phyloP scores from a whole-genome alignment of 208 protist genomes.

The Acanthamoeba culbertsoni region DNA sequence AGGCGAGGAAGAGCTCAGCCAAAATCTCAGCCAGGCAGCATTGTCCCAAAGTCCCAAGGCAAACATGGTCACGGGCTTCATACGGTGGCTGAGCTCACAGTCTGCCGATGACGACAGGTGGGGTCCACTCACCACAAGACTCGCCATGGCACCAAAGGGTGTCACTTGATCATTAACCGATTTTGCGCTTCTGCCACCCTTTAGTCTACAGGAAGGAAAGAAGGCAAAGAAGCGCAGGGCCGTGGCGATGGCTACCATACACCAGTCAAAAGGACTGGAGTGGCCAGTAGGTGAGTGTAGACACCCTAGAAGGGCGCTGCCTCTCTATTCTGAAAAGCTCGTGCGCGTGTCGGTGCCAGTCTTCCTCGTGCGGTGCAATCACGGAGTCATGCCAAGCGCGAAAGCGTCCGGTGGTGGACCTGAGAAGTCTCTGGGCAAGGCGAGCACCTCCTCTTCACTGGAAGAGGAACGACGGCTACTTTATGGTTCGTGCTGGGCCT shows the following conservation, averaged over 20 bases:
- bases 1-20: neutral
- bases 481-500: neutral
- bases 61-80: neutral
- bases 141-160: neutral
- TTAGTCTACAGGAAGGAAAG: neutral
- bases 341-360: neutral
- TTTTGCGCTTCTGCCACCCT: neutral
- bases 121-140: neutral
- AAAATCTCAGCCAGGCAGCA: neutral
- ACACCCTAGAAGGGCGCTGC: neutral
- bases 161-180: neutral
- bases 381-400: neutral
- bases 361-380: neutral
- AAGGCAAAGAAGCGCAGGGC: neutral
- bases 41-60: neutral
- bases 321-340: neutral
- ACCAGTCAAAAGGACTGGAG: conserved; percentile 2
- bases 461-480: neutral
- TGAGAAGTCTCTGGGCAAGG: neutral
- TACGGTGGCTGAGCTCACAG: neutral
- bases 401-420: neutral
- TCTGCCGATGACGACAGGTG: neutral
- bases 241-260: neutral
- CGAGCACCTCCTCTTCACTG: neutral
- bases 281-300: neutral